Conservation (phyloP, 225 moss, liverwort and hornwort genomes). For the Physcomitrellopsis africana region DNA sequence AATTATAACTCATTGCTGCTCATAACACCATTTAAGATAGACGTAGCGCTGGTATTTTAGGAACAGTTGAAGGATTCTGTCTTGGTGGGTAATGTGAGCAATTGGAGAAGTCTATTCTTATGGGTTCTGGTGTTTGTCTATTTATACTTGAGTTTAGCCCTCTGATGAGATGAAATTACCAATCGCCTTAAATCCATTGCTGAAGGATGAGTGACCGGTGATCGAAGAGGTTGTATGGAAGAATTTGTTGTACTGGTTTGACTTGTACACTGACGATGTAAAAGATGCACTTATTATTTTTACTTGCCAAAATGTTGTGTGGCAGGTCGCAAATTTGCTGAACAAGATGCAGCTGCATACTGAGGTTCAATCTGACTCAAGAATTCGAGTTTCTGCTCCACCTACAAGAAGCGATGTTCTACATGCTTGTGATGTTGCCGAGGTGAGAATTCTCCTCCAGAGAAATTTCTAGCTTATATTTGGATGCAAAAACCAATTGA, state of each 20-base stretch:
- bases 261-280: slow-evolving; percentile 6
- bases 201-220: background rate
- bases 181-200: background rate
- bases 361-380: slow-evolving; percentile 43
- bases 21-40: background rate
- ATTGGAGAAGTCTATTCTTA: background rate
- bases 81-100: no score
- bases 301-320: slow-evolving; percentile 4
- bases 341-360: slow-evolving; percentile 90
- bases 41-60: no score
- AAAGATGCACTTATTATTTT: background rate
- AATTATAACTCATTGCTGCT: background rate
- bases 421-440: slow-evolving; percentile 92
- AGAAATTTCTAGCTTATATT: background rate
- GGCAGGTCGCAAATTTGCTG: slow-evolving; percentile 69
- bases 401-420: slow-evolving; percentile 95
- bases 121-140: background rate
- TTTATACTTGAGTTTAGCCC: background rate
- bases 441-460: slow-evolving; percentile 52
- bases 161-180: background rate
- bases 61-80: no score
- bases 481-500: slow-evolving; percentile 1
- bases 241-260: slow-evolving; percentile 8
- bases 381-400: slow-evolving; percentile 74
- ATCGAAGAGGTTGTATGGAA: background rate